A percentile compares a stretch with the other conserved stretches of the same genome.
Evolutionary conservation across 2,329 filamentous ascomycete genomes (phyloP).

Genomic region (Scleromitrula shiraiana): DNA sequence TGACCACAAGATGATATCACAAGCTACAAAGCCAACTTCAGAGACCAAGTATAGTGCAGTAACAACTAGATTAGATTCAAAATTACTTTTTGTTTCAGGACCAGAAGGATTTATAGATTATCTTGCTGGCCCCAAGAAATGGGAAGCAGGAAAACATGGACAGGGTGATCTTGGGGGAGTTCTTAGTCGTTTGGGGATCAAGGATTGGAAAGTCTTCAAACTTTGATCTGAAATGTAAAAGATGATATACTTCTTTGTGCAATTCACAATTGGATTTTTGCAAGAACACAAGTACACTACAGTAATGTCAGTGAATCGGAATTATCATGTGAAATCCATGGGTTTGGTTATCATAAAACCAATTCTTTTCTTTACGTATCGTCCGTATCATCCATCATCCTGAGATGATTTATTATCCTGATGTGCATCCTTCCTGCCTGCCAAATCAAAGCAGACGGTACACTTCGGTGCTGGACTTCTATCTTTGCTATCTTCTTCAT

Average conservation of each 20-base stretch:
- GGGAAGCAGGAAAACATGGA: conserved; percentile 49
- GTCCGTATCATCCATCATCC: too few species aligned
- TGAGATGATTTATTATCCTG: too few species aligned
- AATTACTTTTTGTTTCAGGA: conserved; percentile 42
- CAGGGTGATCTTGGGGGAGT: conserved; percentile 70
- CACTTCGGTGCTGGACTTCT: too few species aligned
- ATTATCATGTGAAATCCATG: too few species aligned
- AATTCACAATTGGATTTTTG: not conserved
- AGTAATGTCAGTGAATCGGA: too few species aligned
- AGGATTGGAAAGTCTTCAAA: conserved; percentile 31
- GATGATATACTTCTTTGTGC: too few species aligned
- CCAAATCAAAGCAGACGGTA: too few species aligned
- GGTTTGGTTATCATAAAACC: too few species aligned
- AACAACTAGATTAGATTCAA: not conserved
- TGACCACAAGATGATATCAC: conserved; percentile 40
- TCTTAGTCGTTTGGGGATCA: conserved; percentile 46
- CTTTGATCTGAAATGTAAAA: conserved; percentile 18
- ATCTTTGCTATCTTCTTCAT: too few species aligned
- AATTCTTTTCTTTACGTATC: too few species aligned
- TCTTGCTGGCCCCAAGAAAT: conserved; percentile 3
- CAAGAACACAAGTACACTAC: not conserved
- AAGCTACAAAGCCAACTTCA: conserved; percentile 18
- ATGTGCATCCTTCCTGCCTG: too few species aligned
- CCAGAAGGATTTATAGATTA: conserved; percentile 6
- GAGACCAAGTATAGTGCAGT: too few species aligned